Base-by-base conservation (phyloP, 805 yeast genomes). In the Nakazawaea ernobii region DNA sequence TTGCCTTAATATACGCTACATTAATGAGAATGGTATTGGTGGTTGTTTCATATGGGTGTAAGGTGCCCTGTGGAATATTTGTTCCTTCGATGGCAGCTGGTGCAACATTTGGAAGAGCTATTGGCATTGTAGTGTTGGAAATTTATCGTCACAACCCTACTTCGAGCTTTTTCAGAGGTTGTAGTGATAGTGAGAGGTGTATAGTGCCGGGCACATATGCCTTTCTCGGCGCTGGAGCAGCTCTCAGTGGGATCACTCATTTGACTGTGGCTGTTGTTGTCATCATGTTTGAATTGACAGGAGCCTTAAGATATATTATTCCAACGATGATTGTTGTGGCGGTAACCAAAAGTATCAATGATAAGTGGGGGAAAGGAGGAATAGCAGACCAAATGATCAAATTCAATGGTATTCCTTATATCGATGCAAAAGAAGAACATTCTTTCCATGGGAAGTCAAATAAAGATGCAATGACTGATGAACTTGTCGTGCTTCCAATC, bases 51-150 rank as follows among this genome's bases (percentile, higher is more conserved):
- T 94, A 95, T 62, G 97, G 97, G 2, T 82, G 90, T 52, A 89
- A 85, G 64, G 91, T 92, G 0, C 99, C 99, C 0, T 95, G 97
- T n/a, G 99, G 99, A 13, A 88, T 92, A 6, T 85, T 94, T 66
- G 95, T 94, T 46, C 99, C 99, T 2, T 86, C 96, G 1, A 88
- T 94, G 95, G 91, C 96, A 0, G 86, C 90, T 1, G 99, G 99
- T 20, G 97, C 98, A 0, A 80, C 96, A 0, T 86, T 88, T 64
- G 99, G 99, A 7, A 74, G 97, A 45, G 84, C 91, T 0, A 57
- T 94, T 10, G 97, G 99, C 4, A 67, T 89, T 8, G 50, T 85
- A 6, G 81, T 88, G 49, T 86, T 86, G 53, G 59, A 67, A 26
- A 51, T 74, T 13, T 68, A 73, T 36, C 69, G 71, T 6, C 53